Evolutionary conservation across 306 rosid genomes (phyloP), one percentile per base, ranked within the genome.

Genomic region (Erythrophleum fordii): DNA sequence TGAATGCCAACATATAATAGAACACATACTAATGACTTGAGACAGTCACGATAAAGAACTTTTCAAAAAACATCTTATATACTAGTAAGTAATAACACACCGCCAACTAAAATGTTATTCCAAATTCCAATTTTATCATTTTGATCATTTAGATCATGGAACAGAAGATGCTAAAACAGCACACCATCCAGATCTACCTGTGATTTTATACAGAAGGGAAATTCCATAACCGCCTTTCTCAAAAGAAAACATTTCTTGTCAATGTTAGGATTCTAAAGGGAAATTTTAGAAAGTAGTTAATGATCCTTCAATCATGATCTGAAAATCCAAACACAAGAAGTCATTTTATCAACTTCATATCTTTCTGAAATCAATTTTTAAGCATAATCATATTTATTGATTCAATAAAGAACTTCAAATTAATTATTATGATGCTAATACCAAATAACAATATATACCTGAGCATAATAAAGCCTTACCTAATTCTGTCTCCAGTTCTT

Each of bases 401-500:
- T 48, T 39, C 8, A 56, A 73, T 69, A 20, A 39, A 60, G 44
- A 44, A 77, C 22, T 61, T 35, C 60, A 64, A 25, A 67, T 11
- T 22, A 72, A 56, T 58, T 64, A 48, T 11, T 55, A 37, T 28
- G 42, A 62, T 69, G 44, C 75, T 71, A 41, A 49, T 61, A 35
- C 75, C 46, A 46, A 58, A 65, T 18, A 75, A 46, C 35, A 76
- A 80, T 14, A 52, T 51, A 51, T 49, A 62, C 34, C 64, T 37
- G 45, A 11, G 58, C 23, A 65, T 46, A 72, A 29, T 45, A 35
- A 73, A 73, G 76, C 68, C 79, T 70, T 79, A 89, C 94, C 94
- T 82, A 90, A 86, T 74, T 92, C 94, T 44, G 83, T 85, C 80
- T 84, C 94, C 64, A 81, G 82, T 65, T 92, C 93, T 77, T 90